A percentile compares a stretch with the other conserved stretches of the same genome.
Evolutionary conservation across 2,329 filamentous ascomycete species (phyloP).

Genomic region (Neonectria hederae): DNA sequence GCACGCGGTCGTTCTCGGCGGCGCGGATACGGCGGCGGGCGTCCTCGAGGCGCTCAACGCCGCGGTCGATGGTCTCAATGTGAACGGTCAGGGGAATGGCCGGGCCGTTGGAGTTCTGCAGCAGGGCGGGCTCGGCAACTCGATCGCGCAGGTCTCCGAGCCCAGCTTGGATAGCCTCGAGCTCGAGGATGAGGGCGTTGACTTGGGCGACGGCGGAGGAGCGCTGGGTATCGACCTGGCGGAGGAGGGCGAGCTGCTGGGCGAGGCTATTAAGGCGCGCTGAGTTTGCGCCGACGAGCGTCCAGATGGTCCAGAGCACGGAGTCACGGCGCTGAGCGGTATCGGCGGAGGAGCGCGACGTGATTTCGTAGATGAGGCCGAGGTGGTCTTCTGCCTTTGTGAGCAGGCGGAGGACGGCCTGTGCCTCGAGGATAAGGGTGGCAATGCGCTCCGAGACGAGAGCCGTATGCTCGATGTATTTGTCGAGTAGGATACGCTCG

Average conservation of each 20-base stretch:
- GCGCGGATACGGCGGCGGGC: conserved; percentile 68
- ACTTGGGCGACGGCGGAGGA: conserved; percentile 74
- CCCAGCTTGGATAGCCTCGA: conserved; percentile 76
- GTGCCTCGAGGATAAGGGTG: conserved; percentile 74
- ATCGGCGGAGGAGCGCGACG: conserved; percentile 68
- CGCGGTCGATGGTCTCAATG: conserved; percentile 77
- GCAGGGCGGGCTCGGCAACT: conserved; percentile 71
- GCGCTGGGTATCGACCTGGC: conserved; percentile 73
- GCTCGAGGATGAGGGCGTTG: conserved; percentile 73
- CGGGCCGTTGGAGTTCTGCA: conserved; percentile 51
- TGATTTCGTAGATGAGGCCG: conserved; percentile 74
- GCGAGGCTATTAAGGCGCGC: conserved; percentile 68
- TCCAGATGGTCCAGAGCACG: conserved; percentile 77
- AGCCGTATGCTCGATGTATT: conserved; percentile 78
- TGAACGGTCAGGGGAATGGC: conserved; percentile 75
- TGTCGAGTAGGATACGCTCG: conserved; percentile 72
- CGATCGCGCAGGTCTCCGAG: conserved; percentile 77
- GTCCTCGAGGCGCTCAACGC: conserved; percentile 75
- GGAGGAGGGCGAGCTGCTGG: conserved; percentile 70
- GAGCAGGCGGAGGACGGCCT: conserved; percentile 72
- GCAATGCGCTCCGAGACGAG: conserved; percentile 76
- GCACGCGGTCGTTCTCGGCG: conserved; percentile 67
- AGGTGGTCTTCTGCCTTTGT: conserved; percentile 75
- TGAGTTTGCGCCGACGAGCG: conserved; percentile 75
- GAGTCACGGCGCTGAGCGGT: conserved; percentile 70